Conservation (phyloP, 345 rosid genomes). For the Brassica incana region DNA sequence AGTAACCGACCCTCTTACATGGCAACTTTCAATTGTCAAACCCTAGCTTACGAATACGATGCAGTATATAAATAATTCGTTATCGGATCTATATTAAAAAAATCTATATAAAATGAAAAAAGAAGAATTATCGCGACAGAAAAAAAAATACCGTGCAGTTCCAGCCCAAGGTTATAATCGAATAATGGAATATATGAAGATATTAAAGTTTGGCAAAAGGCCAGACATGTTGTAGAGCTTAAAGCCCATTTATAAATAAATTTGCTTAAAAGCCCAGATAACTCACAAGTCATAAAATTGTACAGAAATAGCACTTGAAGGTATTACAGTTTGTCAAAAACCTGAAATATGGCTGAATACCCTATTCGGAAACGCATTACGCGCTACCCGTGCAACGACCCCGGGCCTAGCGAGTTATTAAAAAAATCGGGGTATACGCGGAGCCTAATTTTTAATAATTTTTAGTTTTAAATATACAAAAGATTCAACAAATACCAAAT, state of each 20-base stretch:
- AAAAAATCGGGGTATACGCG: too few species aligned
- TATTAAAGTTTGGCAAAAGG: not conserved
- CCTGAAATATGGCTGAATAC: not conserved
- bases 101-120: too few species aligned
- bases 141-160: not conserved
- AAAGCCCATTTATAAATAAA: not conserved
- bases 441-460: too few species aligned
- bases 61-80: not conserved
- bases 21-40: not conserved
- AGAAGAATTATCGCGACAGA: too few species aligned
- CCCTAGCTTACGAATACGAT: not conserved
- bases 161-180: not conserved
- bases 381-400: too few species aligned
- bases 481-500: too few species aligned
- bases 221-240: not conserved
- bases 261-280: not conserved
- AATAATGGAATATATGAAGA: not conserved
- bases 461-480: too few species aligned
- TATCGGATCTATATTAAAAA: not conserved
- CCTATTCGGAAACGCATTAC: too few species aligned
- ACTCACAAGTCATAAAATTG: not conserved
- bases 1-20: not conserved
- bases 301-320: not conserved
- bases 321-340: not conserved
- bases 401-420: too few species aligned